These are phyloP conservation scores for Citrus reticulata DNA, from an alignment of 345 rosid species.

Conservation along the genomic window DNA sequence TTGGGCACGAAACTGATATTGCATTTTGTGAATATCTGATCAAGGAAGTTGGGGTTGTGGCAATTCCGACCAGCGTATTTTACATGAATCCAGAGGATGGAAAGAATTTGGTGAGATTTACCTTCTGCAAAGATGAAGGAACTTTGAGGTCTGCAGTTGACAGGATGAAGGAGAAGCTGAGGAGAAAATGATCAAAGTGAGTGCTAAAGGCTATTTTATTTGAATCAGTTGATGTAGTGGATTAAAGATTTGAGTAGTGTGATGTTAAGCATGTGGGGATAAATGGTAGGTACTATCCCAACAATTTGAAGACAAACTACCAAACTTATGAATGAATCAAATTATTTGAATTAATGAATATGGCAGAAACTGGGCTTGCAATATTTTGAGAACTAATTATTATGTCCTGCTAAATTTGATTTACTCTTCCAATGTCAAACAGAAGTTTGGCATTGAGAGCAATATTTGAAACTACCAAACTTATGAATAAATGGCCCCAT, in stretches of 20 bases:
- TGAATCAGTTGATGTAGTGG: background rate
- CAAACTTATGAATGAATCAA: background rate
- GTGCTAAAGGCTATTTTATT: background rate
- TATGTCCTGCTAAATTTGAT: background rate
- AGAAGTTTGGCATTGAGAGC: background rate
- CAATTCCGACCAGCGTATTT: constrained; percentile 88
- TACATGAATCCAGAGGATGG: constrained; percentile 93
- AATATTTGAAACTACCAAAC: background rate
- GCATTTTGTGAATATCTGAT: constrained; percentile 87
- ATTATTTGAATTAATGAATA: background rate
- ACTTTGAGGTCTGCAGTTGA: constrained; percentile 79
- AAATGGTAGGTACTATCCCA: background rate
- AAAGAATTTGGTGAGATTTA: constrained; percentile 87
- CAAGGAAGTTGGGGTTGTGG: constrained; percentile 93
- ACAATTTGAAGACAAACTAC: background rate
- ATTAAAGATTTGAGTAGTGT: background rate
- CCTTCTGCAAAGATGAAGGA: constrained; percentile 92
- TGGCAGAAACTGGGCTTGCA: background rate
- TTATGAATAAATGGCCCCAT: background rate
- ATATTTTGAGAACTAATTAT: background rate
- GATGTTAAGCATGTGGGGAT: background rate
- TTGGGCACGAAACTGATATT: constrained; percentile 69
- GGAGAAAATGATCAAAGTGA: constrained; percentile 31
- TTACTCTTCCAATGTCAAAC: background rate
- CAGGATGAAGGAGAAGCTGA: constrained; percentile 86